Evolutionary conservation across 495 filamentous ascomycete genomes (phyloP).

Genomic region (Cudoniella acicularis): DNA sequence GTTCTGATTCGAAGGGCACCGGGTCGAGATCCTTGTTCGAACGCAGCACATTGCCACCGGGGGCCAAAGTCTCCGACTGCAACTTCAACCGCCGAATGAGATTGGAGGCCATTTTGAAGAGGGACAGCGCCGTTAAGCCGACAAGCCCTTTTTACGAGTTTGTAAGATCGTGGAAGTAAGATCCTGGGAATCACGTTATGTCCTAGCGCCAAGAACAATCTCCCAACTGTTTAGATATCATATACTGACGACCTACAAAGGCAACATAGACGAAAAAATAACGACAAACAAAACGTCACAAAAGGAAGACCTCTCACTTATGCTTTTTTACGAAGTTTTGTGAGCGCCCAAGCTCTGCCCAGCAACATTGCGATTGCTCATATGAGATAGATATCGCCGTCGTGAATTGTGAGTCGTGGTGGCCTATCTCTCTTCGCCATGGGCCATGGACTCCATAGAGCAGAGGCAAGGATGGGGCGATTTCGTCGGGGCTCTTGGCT

Average conservation of each 20-base stretch:
- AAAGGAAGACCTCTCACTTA: background rate
- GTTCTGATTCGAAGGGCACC: constrained; percentile 32
- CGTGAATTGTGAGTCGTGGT: no score
- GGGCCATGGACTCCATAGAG: no score
- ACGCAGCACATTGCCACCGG: background rate
- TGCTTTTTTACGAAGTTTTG: background rate
- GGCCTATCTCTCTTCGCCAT: no score
- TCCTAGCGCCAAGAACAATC: background rate
- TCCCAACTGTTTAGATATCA: no score
- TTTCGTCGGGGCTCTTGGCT: background rate
- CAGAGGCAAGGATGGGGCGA: no score
- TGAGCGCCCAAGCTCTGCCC: background rate
- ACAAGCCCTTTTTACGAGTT: no score
- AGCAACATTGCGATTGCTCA: background rate
- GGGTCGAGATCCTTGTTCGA: constrained; percentile 48
- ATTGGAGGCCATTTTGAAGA: no score
- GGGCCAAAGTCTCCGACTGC: constrained; percentile 1
- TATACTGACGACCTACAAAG: background rate
- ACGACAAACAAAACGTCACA: background rate
- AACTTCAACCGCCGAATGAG: constrained; percentile 6
- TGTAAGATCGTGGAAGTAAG: no score
- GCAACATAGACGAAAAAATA: background rate
- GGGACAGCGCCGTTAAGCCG: no score
- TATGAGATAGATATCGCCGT: no score
- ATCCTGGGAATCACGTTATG: background rate